A percentile compares a stretch with the other conserved stretches of the same genome.
These are phyloP conservation scores for Cyclotella kingstonii DNA, from an alignment of 108 stramenopile genomes.

Conservation along the genomic window DNA sequence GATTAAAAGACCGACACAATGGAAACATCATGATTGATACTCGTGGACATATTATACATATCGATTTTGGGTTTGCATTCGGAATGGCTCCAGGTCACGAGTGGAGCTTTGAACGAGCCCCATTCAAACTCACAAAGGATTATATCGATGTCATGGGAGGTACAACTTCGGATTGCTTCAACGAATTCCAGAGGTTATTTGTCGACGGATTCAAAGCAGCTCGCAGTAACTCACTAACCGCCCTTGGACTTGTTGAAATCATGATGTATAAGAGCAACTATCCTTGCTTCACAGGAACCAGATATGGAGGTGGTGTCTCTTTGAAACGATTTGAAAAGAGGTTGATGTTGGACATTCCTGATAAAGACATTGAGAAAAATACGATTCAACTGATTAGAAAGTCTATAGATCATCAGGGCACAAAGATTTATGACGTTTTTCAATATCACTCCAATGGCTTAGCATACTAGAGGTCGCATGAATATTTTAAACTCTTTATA, in stretches of 20 bases:
- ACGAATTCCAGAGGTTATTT: conserved; percentile 81
- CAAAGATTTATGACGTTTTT: conserved; percentile 63
- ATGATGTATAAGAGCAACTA: conserved; percentile 96
- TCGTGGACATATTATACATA: conserved; percentile 93
- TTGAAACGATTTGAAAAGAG: conserved; percentile 76
- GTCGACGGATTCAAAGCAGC: conserved; percentile 82
- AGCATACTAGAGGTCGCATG: conserved; percentile 31
- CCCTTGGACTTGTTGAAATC: conserved; percentile 93
- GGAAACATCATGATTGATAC: conserved; percentile 99
- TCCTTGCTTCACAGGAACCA: conserved; percentile 86
- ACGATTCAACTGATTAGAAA: conserved; percentile 61
- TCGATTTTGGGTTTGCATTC: conserved; percentile 99
- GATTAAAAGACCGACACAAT: conserved; percentile 99
- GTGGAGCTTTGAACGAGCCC: conserved; percentile 94
- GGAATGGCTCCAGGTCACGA: conserved; percentile 96
- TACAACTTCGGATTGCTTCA: conserved; percentile 56
- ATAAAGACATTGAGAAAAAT: conserved; percentile 60
- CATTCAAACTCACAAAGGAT: conserved; percentile 97
- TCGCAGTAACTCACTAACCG: conserved; percentile 74
- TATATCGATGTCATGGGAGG: conserved; percentile 97
- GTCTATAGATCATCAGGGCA: conserved; percentile 64
- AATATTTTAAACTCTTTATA: background rate
- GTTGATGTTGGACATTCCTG: conserved; percentile 76
- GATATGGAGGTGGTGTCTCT: conserved; percentile 76
- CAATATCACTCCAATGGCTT: conserved; percentile 52